phyloP scores from a whole-genome alignment of 352 stramenopile genomes.

The Pythium aquatile region DNA sequence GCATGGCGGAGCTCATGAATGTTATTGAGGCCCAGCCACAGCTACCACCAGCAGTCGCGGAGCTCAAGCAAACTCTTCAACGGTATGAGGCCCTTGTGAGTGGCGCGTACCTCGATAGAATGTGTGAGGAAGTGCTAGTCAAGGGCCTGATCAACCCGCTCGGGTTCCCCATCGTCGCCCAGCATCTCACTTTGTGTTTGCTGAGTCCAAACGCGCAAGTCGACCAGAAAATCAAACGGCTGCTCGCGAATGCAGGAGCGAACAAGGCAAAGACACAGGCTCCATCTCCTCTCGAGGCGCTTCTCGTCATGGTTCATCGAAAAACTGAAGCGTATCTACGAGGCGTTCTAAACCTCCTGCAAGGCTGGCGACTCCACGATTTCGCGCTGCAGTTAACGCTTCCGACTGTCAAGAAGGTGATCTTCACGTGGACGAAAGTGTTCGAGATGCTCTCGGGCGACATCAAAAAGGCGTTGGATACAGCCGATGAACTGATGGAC shows the following conservation, averaged over 20 bases:
- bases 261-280: constrained; percentile 48
- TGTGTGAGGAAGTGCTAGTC: constrained; percentile 69
- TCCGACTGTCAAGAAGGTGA: constrained; percentile 69
- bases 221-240: constrained; percentile 70
- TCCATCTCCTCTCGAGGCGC: constrained; percentile 56
- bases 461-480: constrained; percentile 29
- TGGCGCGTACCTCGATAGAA: constrained; percentile 53
- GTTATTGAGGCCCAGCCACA: constrained; percentile 34
- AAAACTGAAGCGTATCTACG: constrained; percentile 76
- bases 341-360: constrained; percentile 63
- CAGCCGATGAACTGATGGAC: constrained; percentile 21
- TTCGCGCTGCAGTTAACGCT: constrained; percentile 54
- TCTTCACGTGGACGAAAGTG: constrained; percentile 71
- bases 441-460: constrained; percentile 57
- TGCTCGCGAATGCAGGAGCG: constrained; percentile 50
- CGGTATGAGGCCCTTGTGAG: constrained; percentile 47
- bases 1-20: constrained; percentile 69
- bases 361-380: constrained; percentile 60
- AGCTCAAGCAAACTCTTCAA: constrained; percentile 40
- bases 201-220: constrained; percentile 59
- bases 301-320: constrained; percentile 64
- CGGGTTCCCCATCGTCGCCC: constrained; percentile 73
- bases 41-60: constrained; percentile 16
- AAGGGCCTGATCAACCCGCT: constrained; percentile 78
- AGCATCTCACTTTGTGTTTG: constrained; percentile 73